Evolutionary conservation across 2,329 filamentous ascomycete genomes (phyloP).

Genomic region (Chlorencoelia australis): DNA sequence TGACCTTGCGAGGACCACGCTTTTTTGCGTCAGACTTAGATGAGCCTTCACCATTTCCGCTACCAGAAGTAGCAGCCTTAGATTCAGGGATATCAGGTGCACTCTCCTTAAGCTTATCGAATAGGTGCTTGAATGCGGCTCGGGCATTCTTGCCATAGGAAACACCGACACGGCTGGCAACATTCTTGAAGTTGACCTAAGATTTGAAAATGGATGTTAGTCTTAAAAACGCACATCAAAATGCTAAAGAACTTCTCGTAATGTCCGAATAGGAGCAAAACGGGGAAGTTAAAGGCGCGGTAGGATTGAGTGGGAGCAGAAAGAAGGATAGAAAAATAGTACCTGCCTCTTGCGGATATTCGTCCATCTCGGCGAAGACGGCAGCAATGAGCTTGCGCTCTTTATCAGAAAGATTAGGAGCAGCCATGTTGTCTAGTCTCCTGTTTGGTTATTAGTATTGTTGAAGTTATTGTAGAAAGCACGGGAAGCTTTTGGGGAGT

Average conservation of each 20-base stretch:
- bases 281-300: background rate
- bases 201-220: background rate
- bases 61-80: slow-evolving; percentile 9
- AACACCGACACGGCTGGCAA: slow-evolving; percentile 30
- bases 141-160: slow-evolving; percentile 33
- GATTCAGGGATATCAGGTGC: too few relatives aligned
- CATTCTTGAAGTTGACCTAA: slow-evolving; percentile 31
- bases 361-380: slow-evolving; percentile 10
- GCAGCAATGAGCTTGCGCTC: slow-evolving; percentile 9
- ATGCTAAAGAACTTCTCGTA: background rate
- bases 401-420: slow-evolving; percentile 5
- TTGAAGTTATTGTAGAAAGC: too few relatives aligned
- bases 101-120: slow-evolving; percentile 14
- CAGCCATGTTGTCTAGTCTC: slow-evolving; percentile 1
- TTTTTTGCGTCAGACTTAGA: too few relatives aligned
- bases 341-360: slow-evolving; percentile 8
- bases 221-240: background rate
- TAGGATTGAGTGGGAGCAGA: background rate
- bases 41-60: background rate
- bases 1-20: too few relatives aligned
- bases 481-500: too few relatives aligned
- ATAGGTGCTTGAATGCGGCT: slow-evolving; percentile 13
- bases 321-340: background rate
- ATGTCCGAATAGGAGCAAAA: background rate
- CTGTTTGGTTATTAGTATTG: too few relatives aligned